A percentile compares a stretch with the other conserved stretches of the same genome.
Evolutionary conservation across 805 yeast genomes (phyloP).

Genomic region (Zygoascus bituminiphila): DNA sequence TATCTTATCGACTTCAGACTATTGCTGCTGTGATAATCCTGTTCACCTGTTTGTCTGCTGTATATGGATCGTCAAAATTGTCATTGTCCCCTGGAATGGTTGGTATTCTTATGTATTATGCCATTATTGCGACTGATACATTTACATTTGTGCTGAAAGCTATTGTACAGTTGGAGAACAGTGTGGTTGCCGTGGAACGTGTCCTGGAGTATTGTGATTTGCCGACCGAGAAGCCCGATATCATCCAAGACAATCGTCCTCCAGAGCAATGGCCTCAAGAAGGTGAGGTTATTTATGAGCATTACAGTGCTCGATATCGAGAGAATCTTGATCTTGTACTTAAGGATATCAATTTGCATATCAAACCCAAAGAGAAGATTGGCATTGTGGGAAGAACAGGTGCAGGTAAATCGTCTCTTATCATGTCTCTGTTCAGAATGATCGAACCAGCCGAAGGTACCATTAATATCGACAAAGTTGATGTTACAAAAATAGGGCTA

Average conservation of each 20-base stretch:
- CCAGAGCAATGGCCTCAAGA: slow-evolving; percentile 57
- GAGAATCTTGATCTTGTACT: slow-evolving; percentile 64
- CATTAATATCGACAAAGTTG: slow-evolving; percentile 48
- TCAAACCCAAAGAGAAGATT: slow-evolving; percentile 67
- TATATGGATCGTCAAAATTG: slow-evolving; percentile 45
- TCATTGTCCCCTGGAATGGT: slow-evolving; percentile 69
- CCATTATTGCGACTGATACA: slow-evolving; percentile 76
- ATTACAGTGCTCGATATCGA: slow-evolving; percentile 65
- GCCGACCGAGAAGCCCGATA: slow-evolving; percentile 57
- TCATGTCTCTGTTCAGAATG: slow-evolving; percentile 62
- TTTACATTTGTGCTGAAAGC: slow-evolving; percentile 86
- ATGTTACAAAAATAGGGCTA: slow-evolving; percentile 45
- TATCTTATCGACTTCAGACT: slow-evolving; percentile 78
- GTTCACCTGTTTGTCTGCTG: slow-evolving; percentile 68
- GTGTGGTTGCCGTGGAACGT: slow-evolving; percentile 79
- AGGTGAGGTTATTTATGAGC: slow-evolving; percentile 55
- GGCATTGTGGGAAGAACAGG: slow-evolving; percentile 91
- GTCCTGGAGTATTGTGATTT: slow-evolving; percentile 28
- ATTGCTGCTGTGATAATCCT: slow-evolving; percentile 76
- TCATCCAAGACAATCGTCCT: slow-evolving; percentile 57
- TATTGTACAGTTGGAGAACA: slow-evolving; percentile 90
- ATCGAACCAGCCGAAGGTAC: slow-evolving; percentile 44
- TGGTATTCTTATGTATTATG: slow-evolving; percentile 82
- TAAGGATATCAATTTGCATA: slow-evolving; percentile 51
- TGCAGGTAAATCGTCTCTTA: slow-evolving; percentile 76